Conservation (phyloP, 2,329 filamentous ascomycete species). For the Aureobasidium musti region DNA sequence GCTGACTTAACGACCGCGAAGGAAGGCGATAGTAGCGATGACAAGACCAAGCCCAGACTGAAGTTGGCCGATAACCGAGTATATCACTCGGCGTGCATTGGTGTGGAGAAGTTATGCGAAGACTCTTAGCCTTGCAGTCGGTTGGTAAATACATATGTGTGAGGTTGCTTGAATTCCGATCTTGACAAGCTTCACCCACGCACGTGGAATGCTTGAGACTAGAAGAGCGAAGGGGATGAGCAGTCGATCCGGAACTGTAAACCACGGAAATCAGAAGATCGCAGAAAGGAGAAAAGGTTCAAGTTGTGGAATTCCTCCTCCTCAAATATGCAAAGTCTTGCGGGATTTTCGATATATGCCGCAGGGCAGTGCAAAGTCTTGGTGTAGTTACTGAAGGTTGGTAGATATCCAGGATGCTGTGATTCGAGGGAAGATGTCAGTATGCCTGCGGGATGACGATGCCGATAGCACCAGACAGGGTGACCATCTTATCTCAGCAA, state of each 20-base stretch:
- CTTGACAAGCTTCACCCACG: constrained; percentile 7
- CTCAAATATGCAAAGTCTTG: constrained; percentile 11
- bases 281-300: not conserved
- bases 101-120: not conserved
- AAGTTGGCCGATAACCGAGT: constrained; percentile 10
- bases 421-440: not conserved
- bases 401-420: not conserved
- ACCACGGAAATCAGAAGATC: not conserved
- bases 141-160: not conserved
- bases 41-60: constrained; percentile 22
- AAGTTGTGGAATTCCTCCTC: not conserved
- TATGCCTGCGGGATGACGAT: constrained; percentile 7
- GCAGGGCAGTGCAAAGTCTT: constrained; percentile 24
- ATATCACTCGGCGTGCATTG: constrained; percentile 2
- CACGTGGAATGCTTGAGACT: constrained; percentile 17
- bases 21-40: constrained; percentile 17
- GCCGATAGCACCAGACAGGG: not conserved
- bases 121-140: not conserved
- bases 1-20: constrained; percentile 1
- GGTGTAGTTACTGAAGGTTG: not conserved
- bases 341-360: constrained; percentile 22
- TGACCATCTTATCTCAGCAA: constrained; percentile 1
- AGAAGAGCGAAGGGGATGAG: not conserved
- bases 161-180: not conserved
- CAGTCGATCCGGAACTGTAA: constrained; percentile 16